Base-by-base conservation (phyloP, 345 rosid species). In the Theobroma cacao region DNA sequence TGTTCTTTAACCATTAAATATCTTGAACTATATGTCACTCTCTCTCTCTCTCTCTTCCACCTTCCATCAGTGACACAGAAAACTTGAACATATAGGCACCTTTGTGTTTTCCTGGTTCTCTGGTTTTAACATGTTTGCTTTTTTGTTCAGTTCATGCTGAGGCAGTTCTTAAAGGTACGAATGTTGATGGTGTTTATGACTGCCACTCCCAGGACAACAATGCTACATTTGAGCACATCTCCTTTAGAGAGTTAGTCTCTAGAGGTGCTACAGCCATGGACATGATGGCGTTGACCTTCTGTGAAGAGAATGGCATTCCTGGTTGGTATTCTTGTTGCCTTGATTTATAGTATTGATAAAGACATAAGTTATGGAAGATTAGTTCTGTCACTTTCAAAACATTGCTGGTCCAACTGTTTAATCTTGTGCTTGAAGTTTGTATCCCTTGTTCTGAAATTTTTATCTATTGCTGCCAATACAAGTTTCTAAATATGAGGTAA, bases 291-390 rank as follows among this genome's bases (percentile, higher is more conserved):
- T 87, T 93, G 56, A 91, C 91, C 61, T 90, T 86, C 68, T 95
- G 98, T 76, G 97, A 95, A 83, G 95, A 95, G 78, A 95, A 95
- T 22, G 83, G 84, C 82, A 93, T 95, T 83, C 97, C 98, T 50
- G 98, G 98, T 93, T 62, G 1, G 92, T 66, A 40, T 41, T 22
- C 14, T 66, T 41, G 9, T 66, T 66, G 72, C 52, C 50, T 66
- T 41, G 18, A 11, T n/a, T 66, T 66, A 66, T 66, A 22, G 41
- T 7, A 41, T 66, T 40, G 50, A 66, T 47, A 22, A 64, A 20
- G 28, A 38, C 18, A 18, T 0, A 64, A 65, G 48, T 65, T 65
- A 36, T 30, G 17, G 6, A 17, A 3, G 13, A 34, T 13, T 67
- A 41, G 17, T 64, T 64, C 45, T 7, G 43, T 38, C 20, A 22